These are phyloP conservation scores for Pichia sp. DNA, from an alignment of 1,139 yeast genomes.

Conservation along the genomic window DNA sequence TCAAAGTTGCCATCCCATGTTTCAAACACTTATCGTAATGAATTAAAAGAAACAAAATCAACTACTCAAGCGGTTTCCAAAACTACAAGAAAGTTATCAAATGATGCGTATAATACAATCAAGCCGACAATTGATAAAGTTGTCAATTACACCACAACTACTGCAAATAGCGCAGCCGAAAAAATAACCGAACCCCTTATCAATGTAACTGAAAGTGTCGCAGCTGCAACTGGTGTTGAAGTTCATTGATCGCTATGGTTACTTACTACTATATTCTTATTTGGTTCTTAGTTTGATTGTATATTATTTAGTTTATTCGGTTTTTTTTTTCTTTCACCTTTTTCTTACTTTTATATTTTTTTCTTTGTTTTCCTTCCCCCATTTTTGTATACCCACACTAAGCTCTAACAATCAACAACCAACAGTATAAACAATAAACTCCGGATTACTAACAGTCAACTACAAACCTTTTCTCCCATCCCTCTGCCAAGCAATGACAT, in stretches of 20 bases:
- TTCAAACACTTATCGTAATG: slow-evolving; percentile 22
- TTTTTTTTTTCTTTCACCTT: too few species aligned
- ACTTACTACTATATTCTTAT: neutral
- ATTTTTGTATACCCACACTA: neutral
- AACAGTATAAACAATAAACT: neutral
- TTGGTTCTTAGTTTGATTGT: neutral
- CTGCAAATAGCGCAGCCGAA: slow-evolving; percentile 9
- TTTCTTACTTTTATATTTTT: too few species aligned
- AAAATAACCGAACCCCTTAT: slow-evolving; percentile 1
- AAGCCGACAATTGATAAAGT: slow-evolving; percentile 26
- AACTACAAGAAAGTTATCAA: slow-evolving; percentile 29
- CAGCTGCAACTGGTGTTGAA: slow-evolving; percentile 15
- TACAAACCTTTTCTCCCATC: too few species aligned
- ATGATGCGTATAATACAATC: slow-evolving; percentile 25
- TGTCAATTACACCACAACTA: slow-evolving; percentile 14
- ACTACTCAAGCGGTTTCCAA: slow-evolving; percentile 27
- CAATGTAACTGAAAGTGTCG: neutral
- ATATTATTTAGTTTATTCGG: neutral
- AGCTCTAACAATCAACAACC: neutral
- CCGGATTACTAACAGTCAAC: too few species aligned
- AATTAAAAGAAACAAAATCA: slow-evolving; percentile 21
- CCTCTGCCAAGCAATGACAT: neutral
- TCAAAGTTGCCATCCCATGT: slow-evolving; percentile 25
- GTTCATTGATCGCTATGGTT: slow-evolving; percentile 11
- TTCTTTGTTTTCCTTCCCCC: neutral